phyloP scores from a whole-genome alignment of 2,329 filamentous ascomycete genomes.

The Gaeumannomyces tritici region DNA sequence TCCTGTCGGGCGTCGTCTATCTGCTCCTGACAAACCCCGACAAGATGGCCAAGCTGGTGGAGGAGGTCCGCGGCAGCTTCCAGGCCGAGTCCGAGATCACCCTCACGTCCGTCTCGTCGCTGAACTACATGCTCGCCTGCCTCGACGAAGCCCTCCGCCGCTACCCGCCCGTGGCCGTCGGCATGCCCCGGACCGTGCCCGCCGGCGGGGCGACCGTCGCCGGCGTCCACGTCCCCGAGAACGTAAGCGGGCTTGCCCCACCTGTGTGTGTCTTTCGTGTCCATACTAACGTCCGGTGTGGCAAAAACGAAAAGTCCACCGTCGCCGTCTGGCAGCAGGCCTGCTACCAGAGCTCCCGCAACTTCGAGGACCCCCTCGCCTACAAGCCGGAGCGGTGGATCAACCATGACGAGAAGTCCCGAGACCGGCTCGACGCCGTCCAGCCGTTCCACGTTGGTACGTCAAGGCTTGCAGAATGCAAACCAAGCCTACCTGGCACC shows the following conservation, averaged over 20 bases:
- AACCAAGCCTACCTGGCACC: too few relatives aligned
- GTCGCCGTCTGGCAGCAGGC: conserved; percentile 34
- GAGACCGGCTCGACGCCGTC: conserved; percentile 31
- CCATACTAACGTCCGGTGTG: too few relatives aligned
- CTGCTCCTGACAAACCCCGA: conserved; percentile 16
- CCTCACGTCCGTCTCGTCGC: conserved; percentile 14
- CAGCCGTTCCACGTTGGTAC: conserved; percentile 38
- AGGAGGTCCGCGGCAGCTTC: conserved; percentile 31
- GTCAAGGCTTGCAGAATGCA: too few relatives aligned
- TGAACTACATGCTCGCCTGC: conserved; percentile 23
- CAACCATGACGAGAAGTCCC: conserved; percentile 8
- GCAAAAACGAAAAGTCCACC: conserved; percentile 20
- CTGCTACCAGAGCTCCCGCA: conserved; percentile 28
- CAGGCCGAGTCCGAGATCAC: conserved; percentile 22
- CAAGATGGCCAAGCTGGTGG: conserved; percentile 20
- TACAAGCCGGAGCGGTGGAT: conserved; percentile 39
- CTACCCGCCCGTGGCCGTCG: conserved; percentile 21
- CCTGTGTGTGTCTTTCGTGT: too few relatives aligned
- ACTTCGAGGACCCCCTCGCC: conserved; percentile 32
- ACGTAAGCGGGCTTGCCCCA: neutral
- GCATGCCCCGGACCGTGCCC: conserved; percentile 20
- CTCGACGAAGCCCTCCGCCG: conserved; percentile 24
- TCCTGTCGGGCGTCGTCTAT: conserved; percentile 19
- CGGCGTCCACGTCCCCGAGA: neutral
- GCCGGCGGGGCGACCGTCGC: conserved; percentile 9